These are phyloP conservation scores for Didymella arachidicola DNA, from an alignment of 2,329 filamentous ascomycete genomes.

Conservation along the genomic window DNA sequence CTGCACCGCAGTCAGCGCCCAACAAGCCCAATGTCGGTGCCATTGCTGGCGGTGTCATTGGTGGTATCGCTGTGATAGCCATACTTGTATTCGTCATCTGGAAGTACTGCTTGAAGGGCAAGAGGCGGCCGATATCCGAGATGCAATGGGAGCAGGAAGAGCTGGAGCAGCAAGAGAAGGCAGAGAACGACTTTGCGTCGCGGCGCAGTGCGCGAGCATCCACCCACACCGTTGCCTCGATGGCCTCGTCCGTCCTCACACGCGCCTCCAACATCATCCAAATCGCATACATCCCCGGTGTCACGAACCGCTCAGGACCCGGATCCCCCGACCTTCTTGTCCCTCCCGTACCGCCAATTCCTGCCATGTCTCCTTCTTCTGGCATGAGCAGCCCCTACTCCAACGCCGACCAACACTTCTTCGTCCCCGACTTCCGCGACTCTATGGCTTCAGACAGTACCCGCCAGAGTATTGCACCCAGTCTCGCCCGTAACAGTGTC, in stretches of 20 bases:
- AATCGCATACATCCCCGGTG: conserved; percentile 97
- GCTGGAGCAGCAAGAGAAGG: conserved; percentile 64
- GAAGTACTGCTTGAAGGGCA: conserved; percentile 85
- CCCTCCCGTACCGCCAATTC: conserved; percentile 93
- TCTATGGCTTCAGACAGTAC: conserved; percentile 87
- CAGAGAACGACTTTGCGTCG: conserved; percentile 63
- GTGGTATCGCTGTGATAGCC: conserved; percentile 79
- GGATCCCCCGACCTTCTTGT: conserved; percentile 82
- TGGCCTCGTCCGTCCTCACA: conserved; percentile 94
- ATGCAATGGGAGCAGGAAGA: conserved; percentile 65
- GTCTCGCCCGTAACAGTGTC: conserved; percentile 65
- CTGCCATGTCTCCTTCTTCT: conserved; percentile 65
- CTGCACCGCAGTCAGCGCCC: conserved; percentile 37
- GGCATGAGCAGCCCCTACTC: conserved; percentile 66
- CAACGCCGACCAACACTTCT: conserved; percentile 81
- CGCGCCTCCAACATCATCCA: conserved; percentile 98
- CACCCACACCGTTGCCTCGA: conserved; percentile 85
- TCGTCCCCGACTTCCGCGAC: conserved; percentile 89
- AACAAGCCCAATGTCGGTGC: conserved; percentile 73
- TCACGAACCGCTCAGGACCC: conserved; percentile 88
- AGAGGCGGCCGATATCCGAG: conserved; percentile 68
- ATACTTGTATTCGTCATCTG: conserved; percentile 81
- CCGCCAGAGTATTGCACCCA: conserved; percentile 59
- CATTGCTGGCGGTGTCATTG: conserved; percentile 90
- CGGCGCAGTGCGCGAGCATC: conserved; percentile 72